Evolutionary conservation across 495 filamentous ascomycete genomes (phyloP), one percentile per base, ranked within the genome.

Genomic region (Podospora appendiculata): DNA sequence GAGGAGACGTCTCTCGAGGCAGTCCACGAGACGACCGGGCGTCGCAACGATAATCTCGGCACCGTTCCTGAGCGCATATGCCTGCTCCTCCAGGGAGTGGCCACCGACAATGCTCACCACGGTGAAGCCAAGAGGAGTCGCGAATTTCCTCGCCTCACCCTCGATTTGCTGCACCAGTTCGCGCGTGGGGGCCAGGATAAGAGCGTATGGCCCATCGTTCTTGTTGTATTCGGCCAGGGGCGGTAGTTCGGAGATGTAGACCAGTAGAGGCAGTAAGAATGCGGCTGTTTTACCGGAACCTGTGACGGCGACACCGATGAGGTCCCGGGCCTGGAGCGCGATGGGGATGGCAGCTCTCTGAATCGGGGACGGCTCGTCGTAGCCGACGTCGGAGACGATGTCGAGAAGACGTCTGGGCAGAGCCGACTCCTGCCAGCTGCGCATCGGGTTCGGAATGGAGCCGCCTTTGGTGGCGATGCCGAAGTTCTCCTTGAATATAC

Each of bases 401-500:
- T 95, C 84, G 49, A 97, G 77, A 19, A 99, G 63, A 2, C 84
- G 80, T 60, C 82, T 82, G 12, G 93, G 91, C 34, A 99, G 74
- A 5, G 77, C 75, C 19, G 89, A 93, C 66, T 99, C 93, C 42
- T 80, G 67, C 93, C 93, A 99, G 41, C 81, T 91, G 17, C 93
- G 89, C 93, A 97, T 97, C 2, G 93, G 93, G 55, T 96, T 90
- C 1, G 93, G 93, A 42, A 99, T 91, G 12, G 80, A 79, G 35
- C 93, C 93, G 32, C 81, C 79, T 68, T 95, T 96, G 14, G 90
- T 96, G 38, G 80, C 76, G 68, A 99, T 99, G 60, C 95, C 95
- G 75, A 95, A 97, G 64, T 99, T 93, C 71, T 97, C 94, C 73
- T 97, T 97, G 79, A 99, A 96, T 58, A 99, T 97, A 63, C 93